Evolutionary conservation across 2,329 filamentous ascomycete species (phyloP).

Genomic region (Metarhizium humberi): DNA sequence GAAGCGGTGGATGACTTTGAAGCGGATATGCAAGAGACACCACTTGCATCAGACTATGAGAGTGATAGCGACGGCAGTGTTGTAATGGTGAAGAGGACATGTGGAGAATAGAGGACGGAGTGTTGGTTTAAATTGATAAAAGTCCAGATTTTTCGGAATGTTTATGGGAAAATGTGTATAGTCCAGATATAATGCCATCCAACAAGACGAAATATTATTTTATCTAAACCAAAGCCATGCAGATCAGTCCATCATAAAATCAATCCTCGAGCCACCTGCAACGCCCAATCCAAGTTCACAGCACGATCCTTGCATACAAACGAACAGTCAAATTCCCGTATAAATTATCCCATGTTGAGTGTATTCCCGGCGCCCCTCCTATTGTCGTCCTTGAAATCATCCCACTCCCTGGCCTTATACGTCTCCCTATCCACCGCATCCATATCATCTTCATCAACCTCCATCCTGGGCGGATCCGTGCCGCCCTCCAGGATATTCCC

Average conservation of each 20-base stretch:
- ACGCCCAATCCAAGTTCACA: background rate
- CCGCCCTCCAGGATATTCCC: conserved; percentile 90
- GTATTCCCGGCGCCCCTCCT: conserved; percentile 78
- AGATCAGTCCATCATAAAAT: background rate
- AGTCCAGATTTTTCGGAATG: too few relatives aligned
- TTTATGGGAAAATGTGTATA: too few relatives aligned
- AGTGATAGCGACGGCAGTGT: too few relatives aligned
- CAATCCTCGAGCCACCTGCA: background rate
- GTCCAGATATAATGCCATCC: too few relatives aligned
- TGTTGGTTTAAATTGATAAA: too few relatives aligned
- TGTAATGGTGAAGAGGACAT: too few relatives aligned
- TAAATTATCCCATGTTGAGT: conserved; percentile 57
- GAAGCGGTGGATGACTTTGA: too few relatives aligned
- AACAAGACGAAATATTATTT: too few relatives aligned
- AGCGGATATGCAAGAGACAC: too few relatives aligned
- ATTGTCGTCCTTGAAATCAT: conserved; percentile 87
- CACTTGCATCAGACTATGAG: too few relatives aligned
- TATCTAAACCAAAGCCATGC: background rate
- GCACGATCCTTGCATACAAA: background rate
- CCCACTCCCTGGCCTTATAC: conserved; percentile 90
- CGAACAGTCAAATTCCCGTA: background rate
- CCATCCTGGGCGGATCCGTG: conserved; percentile 60
- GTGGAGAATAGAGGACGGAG: too few relatives aligned
- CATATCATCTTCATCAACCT: conserved; percentile 81
- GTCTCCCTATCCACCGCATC: conserved; percentile 85